Base-by-base conservation (phyloP, 192 early-diverging fungal genomes). In the Chytriomyces sp. region DNA sequence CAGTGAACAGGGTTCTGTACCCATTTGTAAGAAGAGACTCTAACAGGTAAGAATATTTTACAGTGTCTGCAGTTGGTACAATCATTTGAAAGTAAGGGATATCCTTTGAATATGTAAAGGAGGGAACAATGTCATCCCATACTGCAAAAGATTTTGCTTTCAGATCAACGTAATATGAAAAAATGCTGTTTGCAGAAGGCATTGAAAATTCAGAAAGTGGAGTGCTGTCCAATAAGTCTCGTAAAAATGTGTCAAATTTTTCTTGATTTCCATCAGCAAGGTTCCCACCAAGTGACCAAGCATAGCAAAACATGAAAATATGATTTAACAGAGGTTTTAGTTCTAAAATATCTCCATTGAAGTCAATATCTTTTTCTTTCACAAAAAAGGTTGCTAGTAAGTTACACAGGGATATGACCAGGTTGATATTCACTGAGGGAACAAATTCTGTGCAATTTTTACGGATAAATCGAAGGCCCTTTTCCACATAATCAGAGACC, bases 61-160 rank as follows among this genome's bases (percentile, higher is more conserved):
- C 75, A 5, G 86, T 88, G 72, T 88, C 86, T 30, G 76, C 40
- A 1, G 86, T 88, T 2, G 82, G 86, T 38, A 88, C 86, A 63
- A 86, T 88, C 84, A 88, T 88, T 74, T 88, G 80, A 64, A 88
- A 88, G 69, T 87, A 88, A 17, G 86, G 86, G 0, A 83, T 74
- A 1, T 84, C 84, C 5, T 59, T 26, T 8, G 77, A 72, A 65
- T 88, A 88, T 44, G 79, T 83, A 72, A 88, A 88, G 1, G 64
- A 53, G 3, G 86, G 83, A 6, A 86, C 84, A 37, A 84, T 66
- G 34, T 88, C 85, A 38, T 88, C 86, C 86, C 86, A 88, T 7
- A 77, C 72, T 8, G 59, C 75, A 63, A 88, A 84, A 0, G 66
- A 41, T 44, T 79, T 81, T 3, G 53, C 60, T 75, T 85, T 88